Conservation (phyloP, 1,284 basidiomycete genomes). For the Melampsora larici-populina region DNA sequence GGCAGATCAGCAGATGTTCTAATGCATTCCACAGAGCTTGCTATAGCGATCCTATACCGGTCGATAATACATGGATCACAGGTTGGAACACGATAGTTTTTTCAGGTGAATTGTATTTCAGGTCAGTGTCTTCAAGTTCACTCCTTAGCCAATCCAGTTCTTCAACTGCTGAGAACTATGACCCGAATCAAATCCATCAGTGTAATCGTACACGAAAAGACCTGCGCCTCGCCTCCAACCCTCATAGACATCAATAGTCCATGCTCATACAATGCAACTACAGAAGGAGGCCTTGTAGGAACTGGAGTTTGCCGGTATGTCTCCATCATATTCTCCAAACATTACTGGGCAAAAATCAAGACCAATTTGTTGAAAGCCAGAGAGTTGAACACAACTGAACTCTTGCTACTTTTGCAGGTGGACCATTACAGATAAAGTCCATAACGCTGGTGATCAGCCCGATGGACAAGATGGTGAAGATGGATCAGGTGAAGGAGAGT, state of each 20-base stretch:
- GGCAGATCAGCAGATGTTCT: not conserved
- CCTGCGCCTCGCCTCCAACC: slow-evolving; percentile 18
- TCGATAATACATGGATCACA: slow-evolving; percentile 28
- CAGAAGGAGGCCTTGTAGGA: slow-evolving; percentile 32
- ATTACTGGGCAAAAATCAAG: too few species aligned
- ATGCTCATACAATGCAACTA: slow-evolving; percentile 6
- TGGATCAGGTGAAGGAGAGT: not conserved
- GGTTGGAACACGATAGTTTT: slow-evolving; percentile 18
- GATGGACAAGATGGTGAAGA: not conserved
- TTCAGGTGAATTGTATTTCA: slow-evolving; percentile 13
- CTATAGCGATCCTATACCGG: slow-evolving; percentile 3
- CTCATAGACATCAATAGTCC: slow-evolving; percentile 2
- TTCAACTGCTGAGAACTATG: not conserved
- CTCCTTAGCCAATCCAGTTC: not conserved
- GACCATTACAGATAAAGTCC: not conserved
- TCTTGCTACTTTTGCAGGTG: not conserved
- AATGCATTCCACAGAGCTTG: slow-evolving; percentile 1
- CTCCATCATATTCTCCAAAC: not conserved
- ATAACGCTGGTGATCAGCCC: not conserved
- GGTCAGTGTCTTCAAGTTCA: slow-evolving; percentile 3
- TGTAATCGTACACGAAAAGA: slow-evolving; percentile 20
- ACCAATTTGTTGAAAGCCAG: not conserved
- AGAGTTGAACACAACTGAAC: too few species aligned
- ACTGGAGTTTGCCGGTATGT: slow-evolving; percentile 22
- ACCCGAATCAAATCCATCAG: not conserved